Conservation (phyloP, 495 filamentous ascomycete genomes). For the Penicillium crystallinum region DNA sequence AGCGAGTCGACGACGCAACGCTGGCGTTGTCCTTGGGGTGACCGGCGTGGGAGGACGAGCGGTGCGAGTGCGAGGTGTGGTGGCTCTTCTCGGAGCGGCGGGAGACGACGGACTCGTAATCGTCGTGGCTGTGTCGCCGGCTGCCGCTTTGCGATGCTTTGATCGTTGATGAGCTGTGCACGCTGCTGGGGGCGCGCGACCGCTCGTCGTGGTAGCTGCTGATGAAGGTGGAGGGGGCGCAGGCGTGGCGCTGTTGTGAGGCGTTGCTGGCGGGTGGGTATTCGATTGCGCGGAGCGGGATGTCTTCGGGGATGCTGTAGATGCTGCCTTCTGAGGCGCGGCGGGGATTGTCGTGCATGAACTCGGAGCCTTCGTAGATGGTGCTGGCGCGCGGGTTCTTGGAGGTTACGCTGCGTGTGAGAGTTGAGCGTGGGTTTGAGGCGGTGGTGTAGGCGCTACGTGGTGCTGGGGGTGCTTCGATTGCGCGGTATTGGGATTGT, state of each 20-base stretch:
- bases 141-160: slow-evolving; percentile 36
- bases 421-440: slow-evolving; percentile 26
- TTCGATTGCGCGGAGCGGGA: slow-evolving; percentile 40
- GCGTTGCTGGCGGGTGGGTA: slow-evolving; percentile 30
- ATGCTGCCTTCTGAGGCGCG: slow-evolving; percentile 37
- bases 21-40: slow-evolving; percentile 12
- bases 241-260: slow-evolving; percentile 25
- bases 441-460: slow-evolving; percentile 34
- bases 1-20: slow-evolving; percentile 26
- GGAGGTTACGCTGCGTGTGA: slow-evolving; percentile 30
- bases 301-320: slow-evolving; percentile 30
- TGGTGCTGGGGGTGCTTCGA: slow-evolving; percentile 41
- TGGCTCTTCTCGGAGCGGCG: slow-evolving; percentile 16
- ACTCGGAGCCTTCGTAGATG: slow-evolving; percentile 40
- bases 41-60: slow-evolving; percentile 5
- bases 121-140: slow-evolving; percentile 17
- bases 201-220: slow-evolving; percentile 37
- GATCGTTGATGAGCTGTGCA: slow-evolving; percentile 38
- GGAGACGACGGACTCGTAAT: slow-evolving; percentile 14
- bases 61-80: slow-evolving; percentile 13
- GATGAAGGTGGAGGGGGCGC: slow-evolving; percentile 36
- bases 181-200: slow-evolving; percentile 27
- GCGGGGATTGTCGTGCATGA: slow-evolving; percentile 31
- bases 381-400: slow-evolving; percentile 41
- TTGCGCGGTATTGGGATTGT: slow-evolving; percentile 24